Evolutionary conservation across 2,329 filamentous ascomycete genomes (phyloP).

Genomic region (Dothideomycetes sp.): DNA sequence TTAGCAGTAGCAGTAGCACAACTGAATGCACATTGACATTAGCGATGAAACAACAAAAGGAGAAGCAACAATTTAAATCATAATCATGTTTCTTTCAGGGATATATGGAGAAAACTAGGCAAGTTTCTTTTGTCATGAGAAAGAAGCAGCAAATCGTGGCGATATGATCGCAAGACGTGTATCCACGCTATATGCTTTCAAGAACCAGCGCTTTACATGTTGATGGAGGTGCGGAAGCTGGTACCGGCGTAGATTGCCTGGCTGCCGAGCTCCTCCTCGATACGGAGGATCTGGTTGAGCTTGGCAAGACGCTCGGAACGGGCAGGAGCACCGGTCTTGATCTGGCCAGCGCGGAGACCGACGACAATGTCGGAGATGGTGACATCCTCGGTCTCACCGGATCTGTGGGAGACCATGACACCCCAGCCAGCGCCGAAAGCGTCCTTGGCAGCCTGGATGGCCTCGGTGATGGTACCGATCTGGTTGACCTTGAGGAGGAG

Average conservation of each 20-base stretch:
- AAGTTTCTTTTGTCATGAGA: too few relatives aligned
- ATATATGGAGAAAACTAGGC: not conserved
- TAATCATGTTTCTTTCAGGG: too few relatives aligned
- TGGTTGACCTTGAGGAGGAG: slow-evolving; percentile 99
- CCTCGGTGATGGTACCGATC: slow-evolving; percentile 97
- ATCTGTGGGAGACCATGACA: slow-evolving; percentile 99
- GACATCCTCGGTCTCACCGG: slow-evolving; percentile 98
- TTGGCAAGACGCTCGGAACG: slow-evolving; percentile 98
- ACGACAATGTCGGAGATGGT: slow-evolving; percentile 98
- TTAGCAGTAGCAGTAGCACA: too few relatives aligned
- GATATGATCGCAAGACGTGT: not conserved
- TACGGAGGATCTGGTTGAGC: slow-evolving; percentile 99
- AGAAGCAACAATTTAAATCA: too few relatives aligned
- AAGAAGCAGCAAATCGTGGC: too few relatives aligned
- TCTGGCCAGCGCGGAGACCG: slow-evolving; percentile 91
- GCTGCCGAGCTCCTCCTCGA: slow-evolving; percentile 95
- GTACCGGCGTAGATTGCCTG: slow-evolving; percentile 78
- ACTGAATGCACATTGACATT: too few relatives aligned
- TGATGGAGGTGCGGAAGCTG: slow-evolving; percentile 85
- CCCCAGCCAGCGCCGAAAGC: slow-evolving; percentile 93
- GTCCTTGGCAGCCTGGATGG: slow-evolving; percentile 98
- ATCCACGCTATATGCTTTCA: not conserved
- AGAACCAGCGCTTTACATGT: slow-evolving; percentile 51
- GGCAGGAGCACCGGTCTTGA: slow-evolving; percentile 96
- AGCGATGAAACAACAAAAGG: too few relatives aligned